phyloP scores from a whole-genome alignment of 2,329 filamentous ascomycete genomes.

The Aureobasidium uvarum region DNA sequence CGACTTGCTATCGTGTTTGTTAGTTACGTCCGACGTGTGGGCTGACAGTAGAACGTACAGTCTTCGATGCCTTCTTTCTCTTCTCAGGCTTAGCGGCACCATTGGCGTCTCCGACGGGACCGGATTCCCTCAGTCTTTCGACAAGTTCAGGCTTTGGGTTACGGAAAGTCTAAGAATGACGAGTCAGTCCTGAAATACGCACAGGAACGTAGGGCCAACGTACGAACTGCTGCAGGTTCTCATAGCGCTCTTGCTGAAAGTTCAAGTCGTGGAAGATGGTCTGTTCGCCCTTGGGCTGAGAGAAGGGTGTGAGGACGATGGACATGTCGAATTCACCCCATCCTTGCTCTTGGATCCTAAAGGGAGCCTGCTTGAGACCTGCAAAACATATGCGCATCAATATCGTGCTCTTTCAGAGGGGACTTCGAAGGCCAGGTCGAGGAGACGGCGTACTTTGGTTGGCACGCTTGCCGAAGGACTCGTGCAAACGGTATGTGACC shows the following conservation, averaged over 20 bases:
- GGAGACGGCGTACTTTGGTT: constrained; percentile 67
- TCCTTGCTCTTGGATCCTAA: constrained; percentile 86
- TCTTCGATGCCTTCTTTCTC: constrained; percentile 56
- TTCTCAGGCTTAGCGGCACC: constrained; percentile 66
- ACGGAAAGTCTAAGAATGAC: constrained; percentile 67
- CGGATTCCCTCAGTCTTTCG: constrained; percentile 75
- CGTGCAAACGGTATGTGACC: constrained; percentile 88
- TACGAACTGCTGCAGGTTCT: constrained; percentile 73
- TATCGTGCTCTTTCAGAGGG: not conserved
- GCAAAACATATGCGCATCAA: constrained; percentile 17
- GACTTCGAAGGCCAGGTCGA: not conserved
- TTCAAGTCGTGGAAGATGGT: constrained; percentile 85
- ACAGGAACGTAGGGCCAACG: constrained; percentile 37
- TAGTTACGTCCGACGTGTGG: not conserved
- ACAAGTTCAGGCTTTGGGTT: constrained; percentile 89
- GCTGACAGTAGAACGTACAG: constrained; percentile 24
- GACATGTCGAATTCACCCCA: constrained; percentile 99
- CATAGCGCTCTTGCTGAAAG: constrained; percentile 78
- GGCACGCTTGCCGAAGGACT: constrained; percentile 79
- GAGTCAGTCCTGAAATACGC: not conserved
- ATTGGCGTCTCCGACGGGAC: constrained; percentile 64
- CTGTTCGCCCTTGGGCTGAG: constrained; percentile 75
- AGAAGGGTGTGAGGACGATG: constrained; percentile 73
- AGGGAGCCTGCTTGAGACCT: constrained; percentile 83
- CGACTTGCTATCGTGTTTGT: constrained; percentile 50